These are phyloP conservation scores for Exophiala aquamarina DNA, from an alignment of 2,329 filamentous ascomycete genomes.

Conservation along the genomic window DNA sequence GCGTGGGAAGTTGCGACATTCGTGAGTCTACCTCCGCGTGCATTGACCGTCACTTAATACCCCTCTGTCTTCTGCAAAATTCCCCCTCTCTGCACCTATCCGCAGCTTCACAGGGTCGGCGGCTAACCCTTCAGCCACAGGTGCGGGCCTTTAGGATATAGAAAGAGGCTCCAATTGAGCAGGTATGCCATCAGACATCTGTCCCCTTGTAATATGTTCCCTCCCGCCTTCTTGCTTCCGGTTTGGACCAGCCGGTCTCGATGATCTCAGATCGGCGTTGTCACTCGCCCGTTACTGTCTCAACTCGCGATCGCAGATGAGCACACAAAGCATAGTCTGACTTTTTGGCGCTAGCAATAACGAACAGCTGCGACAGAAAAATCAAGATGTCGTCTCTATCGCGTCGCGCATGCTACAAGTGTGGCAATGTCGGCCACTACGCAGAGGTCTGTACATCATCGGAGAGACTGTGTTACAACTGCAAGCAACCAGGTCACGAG, in stretches of 20 bases:
- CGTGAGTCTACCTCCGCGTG: conserved; percentile 19
- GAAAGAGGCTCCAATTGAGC: conserved; percentile 11
- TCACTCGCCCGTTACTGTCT: too few relatives aligned
- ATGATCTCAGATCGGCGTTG: too few relatives aligned
- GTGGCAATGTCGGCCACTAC: conserved; percentile 75
- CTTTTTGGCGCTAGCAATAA: conserved; percentile 6
- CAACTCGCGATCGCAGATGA: background rate
- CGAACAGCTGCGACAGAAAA: conserved; percentile 7
- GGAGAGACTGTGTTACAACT: conserved; percentile 99
- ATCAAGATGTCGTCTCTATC: conserved; percentile 72
- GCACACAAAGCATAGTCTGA: conserved; percentile 13
- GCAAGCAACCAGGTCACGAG: conserved; percentile 81
- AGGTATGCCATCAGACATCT: conserved; percentile 15
- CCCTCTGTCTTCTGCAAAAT: conserved; percentile 5
- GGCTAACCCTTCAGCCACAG: conserved; percentile 8
- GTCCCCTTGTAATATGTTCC: background rate
- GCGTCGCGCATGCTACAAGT: conserved; percentile 77
- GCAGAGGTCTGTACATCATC: conserved; percentile 93
- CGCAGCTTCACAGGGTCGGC: conserved; percentile 2
- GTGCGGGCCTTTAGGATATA: conserved; percentile 21
- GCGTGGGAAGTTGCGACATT: conserved; percentile 27
- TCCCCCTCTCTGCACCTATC: conserved; percentile 19
- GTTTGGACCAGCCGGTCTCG: too few relatives aligned
- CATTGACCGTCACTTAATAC: background rate
- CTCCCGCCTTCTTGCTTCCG: background rate